Evolutionary conservation across 495 filamentous ascomycete genomes (phyloP).

Genomic region (Hypoxylon fragiforme): DNA sequence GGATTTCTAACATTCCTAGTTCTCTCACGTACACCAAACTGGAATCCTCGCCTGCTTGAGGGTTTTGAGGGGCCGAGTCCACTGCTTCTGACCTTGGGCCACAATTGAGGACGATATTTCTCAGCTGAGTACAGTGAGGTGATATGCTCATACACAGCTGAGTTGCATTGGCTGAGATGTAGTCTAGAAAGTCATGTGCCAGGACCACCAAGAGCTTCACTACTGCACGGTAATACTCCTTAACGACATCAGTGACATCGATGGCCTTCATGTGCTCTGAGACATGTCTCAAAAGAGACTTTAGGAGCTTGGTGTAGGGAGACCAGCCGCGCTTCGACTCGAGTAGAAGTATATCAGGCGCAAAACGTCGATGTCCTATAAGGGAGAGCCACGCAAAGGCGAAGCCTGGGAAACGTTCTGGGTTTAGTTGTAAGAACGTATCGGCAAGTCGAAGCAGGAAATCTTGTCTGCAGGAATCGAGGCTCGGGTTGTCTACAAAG

Average conservation of each 20-base stretch:
- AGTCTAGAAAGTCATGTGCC: slow-evolving; percentile 93
- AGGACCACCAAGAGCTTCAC: slow-evolving; percentile 82
- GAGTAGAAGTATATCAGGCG: slow-evolving; percentile 76
- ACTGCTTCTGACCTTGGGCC: slow-evolving; percentile 75
- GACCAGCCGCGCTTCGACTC: slow-evolving; percentile 73
- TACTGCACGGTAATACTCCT: slow-evolving; percentile 81
- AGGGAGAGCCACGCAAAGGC: slow-evolving; percentile 82
- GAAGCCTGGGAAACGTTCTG: slow-evolving; percentile 76
- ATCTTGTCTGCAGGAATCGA: slow-evolving; percentile 54
- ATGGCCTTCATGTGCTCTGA: slow-evolving; percentile 78
- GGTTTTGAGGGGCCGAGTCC: slow-evolving; percentile 49
- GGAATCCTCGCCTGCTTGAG: slow-evolving; percentile 31
- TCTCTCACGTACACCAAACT: slow-evolving; percentile 54
- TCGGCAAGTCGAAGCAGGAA: slow-evolving; percentile 73
- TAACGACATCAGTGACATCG: slow-evolving; percentile 68
- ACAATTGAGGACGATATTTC: slow-evolving; percentile 85
- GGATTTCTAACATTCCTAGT: slow-evolving; percentile 65
- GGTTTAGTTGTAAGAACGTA: slow-evolving; percentile 75
- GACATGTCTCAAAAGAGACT: slow-evolving; percentile 72
- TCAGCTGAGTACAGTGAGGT: slow-evolving; percentile 80
- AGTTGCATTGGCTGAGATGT: slow-evolving; percentile 83
- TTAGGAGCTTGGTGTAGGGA: slow-evolving; percentile 72
- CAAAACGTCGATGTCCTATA: slow-evolving; percentile 81
- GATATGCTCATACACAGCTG: slow-evolving; percentile 85
- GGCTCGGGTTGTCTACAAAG: slow-evolving; percentile 45